phyloP scores from a whole-genome alignment of 2,329 filamentous ascomycete species.

The Eurotiales sp. region DNA sequence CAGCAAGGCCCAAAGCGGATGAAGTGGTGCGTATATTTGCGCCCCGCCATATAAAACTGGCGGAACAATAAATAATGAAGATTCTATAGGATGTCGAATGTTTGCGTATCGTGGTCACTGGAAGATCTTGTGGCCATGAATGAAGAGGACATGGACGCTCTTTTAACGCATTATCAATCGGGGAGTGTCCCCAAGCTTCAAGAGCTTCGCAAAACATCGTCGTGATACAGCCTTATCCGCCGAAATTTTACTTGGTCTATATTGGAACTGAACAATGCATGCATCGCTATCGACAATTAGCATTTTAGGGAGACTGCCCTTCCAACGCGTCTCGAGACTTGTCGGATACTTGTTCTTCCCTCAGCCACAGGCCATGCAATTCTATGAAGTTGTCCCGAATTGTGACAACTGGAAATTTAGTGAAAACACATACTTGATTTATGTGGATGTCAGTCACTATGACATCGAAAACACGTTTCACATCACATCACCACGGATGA shows the following conservation, averaged over 20 bases:
- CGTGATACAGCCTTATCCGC: background rate
- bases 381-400: background rate
- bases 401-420: too few relatives aligned
- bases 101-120: constrained; percentile 82
- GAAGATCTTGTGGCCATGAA: constrained; percentile 80
- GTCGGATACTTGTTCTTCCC: too few relatives aligned
- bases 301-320: too few relatives aligned
- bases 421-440: too few relatives aligned
- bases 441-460: too few relatives aligned
- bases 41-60: constrained; percentile 8
- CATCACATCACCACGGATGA: too few relatives aligned
- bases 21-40: constrained; percentile 61
- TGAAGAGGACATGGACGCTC: constrained; percentile 76
- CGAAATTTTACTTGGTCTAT: background rate
- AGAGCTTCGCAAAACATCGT: constrained; percentile 25
- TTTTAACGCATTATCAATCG: constrained; percentile 69
- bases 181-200: constrained; percentile 36
- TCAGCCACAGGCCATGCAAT: too few relatives aligned
- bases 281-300: background rate
- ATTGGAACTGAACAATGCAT: background rate
- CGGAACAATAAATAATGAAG: constrained; percentile 25
- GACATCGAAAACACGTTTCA: too few relatives aligned
- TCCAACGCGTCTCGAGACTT: too few relatives aligned
- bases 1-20: constrained; percentile 83
- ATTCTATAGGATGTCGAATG: constrained; percentile 72